Conservation (phyloP, 768 basidiomycete species). For the Russula sp. region DNA sequence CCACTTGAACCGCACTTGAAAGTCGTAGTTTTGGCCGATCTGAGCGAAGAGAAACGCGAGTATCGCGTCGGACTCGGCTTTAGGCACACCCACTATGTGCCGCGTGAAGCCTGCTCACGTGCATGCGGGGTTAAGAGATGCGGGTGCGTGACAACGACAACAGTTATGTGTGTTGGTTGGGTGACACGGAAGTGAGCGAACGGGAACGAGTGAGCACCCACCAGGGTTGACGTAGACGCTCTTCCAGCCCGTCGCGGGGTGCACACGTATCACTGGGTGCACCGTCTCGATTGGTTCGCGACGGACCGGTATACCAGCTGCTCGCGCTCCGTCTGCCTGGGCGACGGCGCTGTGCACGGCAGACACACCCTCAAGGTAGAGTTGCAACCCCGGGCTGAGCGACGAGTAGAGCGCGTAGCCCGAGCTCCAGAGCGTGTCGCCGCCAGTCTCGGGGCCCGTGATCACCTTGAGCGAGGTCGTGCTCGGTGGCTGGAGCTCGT, state of each 20-base stretch:
- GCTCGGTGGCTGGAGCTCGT: conserved; percentile 77
- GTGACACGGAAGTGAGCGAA: too few relatives aligned
- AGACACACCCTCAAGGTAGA: conserved; percentile 47
- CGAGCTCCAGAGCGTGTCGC: conserved; percentile 20
- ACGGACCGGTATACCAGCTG: conserved; percentile 9
- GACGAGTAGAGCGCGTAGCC: conserved; percentile 54
- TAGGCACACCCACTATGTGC: conserved; percentile 70
- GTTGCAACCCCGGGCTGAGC: conserved; percentile 50
- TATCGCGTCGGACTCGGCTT: conserved; percentile 72
- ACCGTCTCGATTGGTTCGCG: conserved; percentile 26
- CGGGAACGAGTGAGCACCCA: conserved; percentile 23
- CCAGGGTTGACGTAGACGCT: conserved; percentile 76
- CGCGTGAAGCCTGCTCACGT: conserved; percentile 59
- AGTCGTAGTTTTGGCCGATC: conserved; percentile 62
- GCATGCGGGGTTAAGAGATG: not conserved
- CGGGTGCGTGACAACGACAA: not conserved
- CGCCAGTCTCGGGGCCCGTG: conserved; percentile 57
- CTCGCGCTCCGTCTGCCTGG: conserved; percentile 29
- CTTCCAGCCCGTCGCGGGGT: conserved; percentile 83
- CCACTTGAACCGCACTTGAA: conserved; percentile 76
- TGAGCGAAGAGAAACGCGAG: conserved; percentile 64
- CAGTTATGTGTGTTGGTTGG: not conserved
- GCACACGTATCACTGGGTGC: conserved; percentile 78
- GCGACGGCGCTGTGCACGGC: conserved; percentile 49
- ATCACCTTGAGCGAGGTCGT: conserved; percentile 71